These are phyloP conservation scores for Pseudonitzschia delicatissima DNA, from an alignment of 108 stramenopile species.

Conservation along the genomic window DNA sequence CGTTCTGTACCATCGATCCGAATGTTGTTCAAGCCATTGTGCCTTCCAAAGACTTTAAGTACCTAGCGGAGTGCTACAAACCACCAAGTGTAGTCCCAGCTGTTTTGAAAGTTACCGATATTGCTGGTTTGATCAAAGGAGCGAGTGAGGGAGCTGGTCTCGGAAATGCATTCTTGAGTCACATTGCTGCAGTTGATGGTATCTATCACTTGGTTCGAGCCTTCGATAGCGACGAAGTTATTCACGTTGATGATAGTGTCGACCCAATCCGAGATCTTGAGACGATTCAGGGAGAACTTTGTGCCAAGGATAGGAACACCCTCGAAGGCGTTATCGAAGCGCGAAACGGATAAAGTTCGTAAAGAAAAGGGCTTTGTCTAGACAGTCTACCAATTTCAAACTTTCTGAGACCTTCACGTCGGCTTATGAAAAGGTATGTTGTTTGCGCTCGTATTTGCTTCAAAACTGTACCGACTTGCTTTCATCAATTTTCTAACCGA, in stretches of 20 bases:
- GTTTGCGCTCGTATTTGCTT: background rate
- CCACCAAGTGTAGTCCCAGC: conserved; percentile 87
- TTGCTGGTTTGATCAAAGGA: conserved; percentile 97
- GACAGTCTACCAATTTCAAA: conserved; percentile 52
- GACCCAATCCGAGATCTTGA: conserved; percentile 99
- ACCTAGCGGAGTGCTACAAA: conserved; percentile 87
- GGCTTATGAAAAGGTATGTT: conserved; percentile 71
- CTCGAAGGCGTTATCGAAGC: conserved; percentile 62
- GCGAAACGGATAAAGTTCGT: conserved; percentile 73
- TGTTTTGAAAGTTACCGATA: conserved; percentile 95
- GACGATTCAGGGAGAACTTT: conserved; percentile 96
- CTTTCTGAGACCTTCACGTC: conserved; percentile 65
- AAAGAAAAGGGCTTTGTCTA: conserved; percentile 84
- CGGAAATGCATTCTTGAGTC: conserved; percentile 98
- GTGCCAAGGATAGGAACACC: conserved; percentile 86
- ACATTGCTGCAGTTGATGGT: conserved; percentile 98
- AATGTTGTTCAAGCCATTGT: conserved; percentile 94
- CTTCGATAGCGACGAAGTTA: conserved; percentile 96
- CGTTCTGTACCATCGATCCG: conserved; percentile 98
- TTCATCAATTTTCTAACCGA: background rate
- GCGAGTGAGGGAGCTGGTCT: conserved; percentile 98
- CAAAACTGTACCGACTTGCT: background rate
- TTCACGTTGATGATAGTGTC: conserved; percentile 98
- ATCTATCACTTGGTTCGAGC: conserved; percentile 96
- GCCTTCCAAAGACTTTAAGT: conserved; percentile 98